A percentile compares a stretch with the other conserved stretches of the same genome.
phyloP scores from a whole-genome alignment of 805 yeast species.

The Saturnispora sanitii region DNA sequence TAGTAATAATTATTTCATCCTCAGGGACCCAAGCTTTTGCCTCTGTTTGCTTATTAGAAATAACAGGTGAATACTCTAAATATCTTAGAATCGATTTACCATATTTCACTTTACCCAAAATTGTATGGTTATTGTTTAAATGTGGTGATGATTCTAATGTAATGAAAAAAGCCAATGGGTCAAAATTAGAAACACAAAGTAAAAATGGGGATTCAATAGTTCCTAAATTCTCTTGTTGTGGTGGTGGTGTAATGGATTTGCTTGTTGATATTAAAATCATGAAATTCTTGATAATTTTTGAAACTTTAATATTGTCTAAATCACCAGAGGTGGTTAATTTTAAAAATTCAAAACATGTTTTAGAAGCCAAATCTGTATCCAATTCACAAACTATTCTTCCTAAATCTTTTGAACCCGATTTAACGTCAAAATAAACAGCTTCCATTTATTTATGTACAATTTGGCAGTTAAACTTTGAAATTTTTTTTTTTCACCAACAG shows the following conservation, averaged over 20 bases:
- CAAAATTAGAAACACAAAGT: slow-evolving; percentile 58
- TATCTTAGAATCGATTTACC: slow-evolving; percentile 66
- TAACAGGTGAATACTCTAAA: slow-evolving; percentile 42
- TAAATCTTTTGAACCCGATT: slow-evolving; percentile 29
- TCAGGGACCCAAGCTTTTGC: slow-evolving; percentile 26
- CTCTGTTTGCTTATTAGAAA: slow-evolving; percentile 27
- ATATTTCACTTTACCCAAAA: slow-evolving; percentile 60
- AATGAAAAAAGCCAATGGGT: slow-evolving; percentile 63
- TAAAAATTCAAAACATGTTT: too few species aligned
- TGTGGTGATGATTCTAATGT: slow-evolving; percentile 65
- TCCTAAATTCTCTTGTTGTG: slow-evolving; percentile 52
- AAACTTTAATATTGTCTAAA: slow-evolving; percentile 42
- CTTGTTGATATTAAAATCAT: slow-evolving; percentile 45
- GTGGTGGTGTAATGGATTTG: too few species aligned
- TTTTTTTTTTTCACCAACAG: too few species aligned
- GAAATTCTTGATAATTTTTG: slow-evolving; percentile 57
- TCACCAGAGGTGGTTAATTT: too few species aligned
- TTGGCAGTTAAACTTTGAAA: too few species aligned
- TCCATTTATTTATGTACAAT: background rate
- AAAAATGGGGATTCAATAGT: slow-evolving; percentile 38
- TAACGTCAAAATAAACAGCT: slow-evolving; percentile 29
- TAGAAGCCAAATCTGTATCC: slow-evolving; percentile 41
- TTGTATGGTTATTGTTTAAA: slow-evolving; percentile 63
- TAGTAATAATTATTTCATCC: slow-evolving; percentile 38
- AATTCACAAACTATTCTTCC: slow-evolving; percentile 61